phyloP scores from a whole-genome alignment of 441 rosid species.

The Euphorbia schlechtendalii region DNA sequence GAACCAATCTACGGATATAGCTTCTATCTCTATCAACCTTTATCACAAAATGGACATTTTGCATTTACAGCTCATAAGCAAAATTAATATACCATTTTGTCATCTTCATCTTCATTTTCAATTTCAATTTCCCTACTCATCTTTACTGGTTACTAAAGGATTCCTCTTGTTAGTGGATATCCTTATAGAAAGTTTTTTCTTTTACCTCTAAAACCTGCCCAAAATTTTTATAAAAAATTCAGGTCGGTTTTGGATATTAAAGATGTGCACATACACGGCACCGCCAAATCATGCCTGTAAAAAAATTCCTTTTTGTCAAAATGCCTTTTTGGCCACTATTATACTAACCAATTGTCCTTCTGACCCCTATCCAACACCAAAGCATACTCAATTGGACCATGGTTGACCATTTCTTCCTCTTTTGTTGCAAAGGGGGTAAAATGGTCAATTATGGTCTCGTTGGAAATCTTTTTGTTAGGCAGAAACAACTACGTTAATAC shows the following conservation, averaged over 20 bases:
- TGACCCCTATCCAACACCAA: too few relatives aligned
- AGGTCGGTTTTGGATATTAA: slow-evolving; percentile 40
- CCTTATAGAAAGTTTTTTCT: slow-evolving; percentile 20
- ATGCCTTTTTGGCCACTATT: background rate
- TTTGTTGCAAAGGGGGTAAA: too few relatives aligned
- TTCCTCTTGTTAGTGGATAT: slow-evolving; percentile 40
- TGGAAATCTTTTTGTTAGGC: too few relatives aligned
- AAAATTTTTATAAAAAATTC: background rate
- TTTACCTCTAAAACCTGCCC: background rate
- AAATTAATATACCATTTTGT: slow-evolving; percentile 2
- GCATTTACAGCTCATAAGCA: background rate
- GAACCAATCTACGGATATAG: slow-evolving; percentile 8
- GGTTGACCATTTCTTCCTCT: too few relatives aligned
- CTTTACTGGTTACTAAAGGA: slow-evolving; percentile 45
- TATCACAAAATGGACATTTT: slow-evolving; percentile 12
- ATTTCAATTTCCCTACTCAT: slow-evolving; percentile 1
- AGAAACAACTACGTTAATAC: too few relatives aligned
- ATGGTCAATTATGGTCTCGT: too few relatives aligned
- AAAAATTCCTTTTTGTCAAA: slow-evolving; percentile 30
- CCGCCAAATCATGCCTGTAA: slow-evolving; percentile 28
- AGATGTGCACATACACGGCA: slow-evolving; percentile 3
- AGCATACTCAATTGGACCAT: too few relatives aligned
- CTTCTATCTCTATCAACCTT: slow-evolving; percentile 15
- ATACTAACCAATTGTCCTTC: background rate
- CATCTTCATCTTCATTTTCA: slow-evolving; percentile 10